phyloP scores from a whole-genome alignment of 140 eudicot genomes.

The Ambrosia hybrid region DNA sequence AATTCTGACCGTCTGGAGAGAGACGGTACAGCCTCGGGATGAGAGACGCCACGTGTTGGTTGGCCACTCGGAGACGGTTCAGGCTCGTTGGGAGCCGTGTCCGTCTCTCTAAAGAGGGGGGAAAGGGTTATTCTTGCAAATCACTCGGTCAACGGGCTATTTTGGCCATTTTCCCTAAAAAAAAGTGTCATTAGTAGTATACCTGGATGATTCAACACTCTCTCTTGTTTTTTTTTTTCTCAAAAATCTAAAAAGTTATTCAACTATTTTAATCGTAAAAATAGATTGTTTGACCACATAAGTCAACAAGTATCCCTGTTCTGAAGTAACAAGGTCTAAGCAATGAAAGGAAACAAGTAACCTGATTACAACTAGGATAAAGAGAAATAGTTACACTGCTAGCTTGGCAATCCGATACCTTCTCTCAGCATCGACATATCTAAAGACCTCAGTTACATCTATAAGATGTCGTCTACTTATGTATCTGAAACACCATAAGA shows the following conservation, averaged over 20 bases:
- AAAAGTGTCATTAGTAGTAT: background rate
- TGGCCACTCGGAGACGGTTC: no score
- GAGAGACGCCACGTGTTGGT: no score
- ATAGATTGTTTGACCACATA: constrained; percentile 11
- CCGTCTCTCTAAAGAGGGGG: no score
- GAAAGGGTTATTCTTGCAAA: no score
- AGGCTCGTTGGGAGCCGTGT: no score
- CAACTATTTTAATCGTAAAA: background rate
- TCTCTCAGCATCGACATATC: constrained; percentile 59
- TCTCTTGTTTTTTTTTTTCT: constrained; percentile 12
- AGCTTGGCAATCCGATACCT: constrained; percentile 69
- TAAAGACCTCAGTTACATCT: constrained; percentile 83
- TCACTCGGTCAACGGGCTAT: no score
- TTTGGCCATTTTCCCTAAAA: no score
- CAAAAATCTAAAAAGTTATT: background rate
- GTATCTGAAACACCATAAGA: constrained; percentile 48
- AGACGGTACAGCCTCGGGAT: no score
- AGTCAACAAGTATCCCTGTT: constrained; percentile 16
- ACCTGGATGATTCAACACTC: background rate
- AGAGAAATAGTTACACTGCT: constrained; percentile 50
- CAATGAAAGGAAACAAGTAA: constrained; percentile 17
- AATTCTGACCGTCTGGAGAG: no score
- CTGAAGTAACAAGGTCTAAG: background rate
- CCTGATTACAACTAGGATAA: constrained; percentile 72
- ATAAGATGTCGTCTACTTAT: constrained; percentile 64